phyloP scores from a whole-genome alignment of 2,329 filamentous ascomycete genomes.

The Didymella sp. region DNA sequence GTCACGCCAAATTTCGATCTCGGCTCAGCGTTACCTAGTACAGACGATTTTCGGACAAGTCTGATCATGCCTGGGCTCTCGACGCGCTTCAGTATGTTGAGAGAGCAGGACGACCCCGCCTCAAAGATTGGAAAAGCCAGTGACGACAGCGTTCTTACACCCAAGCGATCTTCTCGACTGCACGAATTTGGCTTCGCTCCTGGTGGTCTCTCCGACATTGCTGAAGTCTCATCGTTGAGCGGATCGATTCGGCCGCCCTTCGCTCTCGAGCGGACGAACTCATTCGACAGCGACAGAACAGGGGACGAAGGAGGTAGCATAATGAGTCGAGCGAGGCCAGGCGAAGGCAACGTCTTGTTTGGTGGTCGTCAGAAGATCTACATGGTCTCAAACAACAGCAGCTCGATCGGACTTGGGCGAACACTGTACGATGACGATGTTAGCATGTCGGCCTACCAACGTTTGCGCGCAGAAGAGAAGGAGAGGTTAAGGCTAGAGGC shows the following conservation, averaged over 20 bases:
- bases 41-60: slow-evolving; percentile 93
- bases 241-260: slow-evolving; percentile 63
- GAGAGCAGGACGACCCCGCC: slow-evolving; percentile 90
- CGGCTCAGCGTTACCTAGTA: slow-evolving; percentile 74
- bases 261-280: slow-evolving; percentile 67
- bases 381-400: slow-evolving; percentile 69
- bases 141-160: slow-evolving; percentile 89
- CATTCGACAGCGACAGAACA: slow-evolving; percentile 66
- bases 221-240: slow-evolving; percentile 81
- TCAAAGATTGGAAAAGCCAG: slow-evolving; percentile 92
- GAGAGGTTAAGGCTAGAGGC: slow-evolving; percentile 51
- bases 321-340: slow-evolving; percentile 83
- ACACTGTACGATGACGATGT: slow-evolving; percentile 88
- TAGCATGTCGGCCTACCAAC: slow-evolving; percentile 81
- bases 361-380: slow-evolving; percentile 96
- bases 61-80: slow-evolving; percentile 94
- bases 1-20: slow-evolving; percentile 75
- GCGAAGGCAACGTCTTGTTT: slow-evolving; percentile 91
- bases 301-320: slow-evolving; percentile 78
- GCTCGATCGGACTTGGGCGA: slow-evolving; percentile 58
- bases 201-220: slow-evolving; percentile 77
- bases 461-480: slow-evolving; percentile 65
- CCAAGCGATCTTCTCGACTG: slow-evolving; percentile 79
- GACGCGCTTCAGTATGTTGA: slow-evolving; percentile 93
- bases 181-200: slow-evolving; percentile 72